Base-by-base conservation (phyloP, 805 yeast species). In the Lipomyces spencermartinsiae region DNA sequence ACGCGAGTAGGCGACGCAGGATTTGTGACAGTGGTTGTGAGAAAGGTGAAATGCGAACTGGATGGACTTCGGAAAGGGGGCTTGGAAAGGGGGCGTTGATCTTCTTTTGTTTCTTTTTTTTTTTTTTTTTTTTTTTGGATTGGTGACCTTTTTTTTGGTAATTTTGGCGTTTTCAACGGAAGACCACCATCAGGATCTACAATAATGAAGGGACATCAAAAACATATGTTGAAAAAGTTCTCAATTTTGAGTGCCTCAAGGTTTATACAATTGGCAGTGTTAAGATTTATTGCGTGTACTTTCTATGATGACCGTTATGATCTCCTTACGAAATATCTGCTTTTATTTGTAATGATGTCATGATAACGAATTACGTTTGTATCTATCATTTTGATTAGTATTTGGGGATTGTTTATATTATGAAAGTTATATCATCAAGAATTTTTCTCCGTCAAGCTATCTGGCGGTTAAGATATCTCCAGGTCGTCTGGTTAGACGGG, bases 51-150 rank as follows among this genome's bases (percentile, higher is more conserved):
- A 12, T 9, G 43, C 43, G 16, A 12, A 37, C 22, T 16, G 8
- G 49, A 43, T 43, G 22, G 22, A 16, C 16, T n/a, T 43, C 49
- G 49, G 49, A 43, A 43, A 16, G 19, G 25, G 5, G 19, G n/a
- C n/a, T n/a, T n/a, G n/a, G n/a, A n/a, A n/a, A n/a, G 49, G 49
- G n/a, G 49, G 49, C 49, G 49, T 43, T 43, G 29, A 25, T 25
- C 29, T 25, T 25, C 29, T 1, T 43, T n/a, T n/a, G n/a, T n/a
- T n/a, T n/a, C n/a, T n/a, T n/a, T n/a, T n/a, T n/a, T n/a, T n/a
- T n/a, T n/a, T n/a, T n/a, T n/a, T n/a, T n/a, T n/a, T n/a, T n/a
- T n/a, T n/a, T n/a, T 43, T 43, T 8, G 49, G 25, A 43, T 19
- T 43, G 22, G 49, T 43, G 49, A 43, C n/a, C 2, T 43, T 16